phyloP scores from a whole-genome alignment of 2,329 filamentous ascomycete genomes.

The Fusarium sp. region DNA sequence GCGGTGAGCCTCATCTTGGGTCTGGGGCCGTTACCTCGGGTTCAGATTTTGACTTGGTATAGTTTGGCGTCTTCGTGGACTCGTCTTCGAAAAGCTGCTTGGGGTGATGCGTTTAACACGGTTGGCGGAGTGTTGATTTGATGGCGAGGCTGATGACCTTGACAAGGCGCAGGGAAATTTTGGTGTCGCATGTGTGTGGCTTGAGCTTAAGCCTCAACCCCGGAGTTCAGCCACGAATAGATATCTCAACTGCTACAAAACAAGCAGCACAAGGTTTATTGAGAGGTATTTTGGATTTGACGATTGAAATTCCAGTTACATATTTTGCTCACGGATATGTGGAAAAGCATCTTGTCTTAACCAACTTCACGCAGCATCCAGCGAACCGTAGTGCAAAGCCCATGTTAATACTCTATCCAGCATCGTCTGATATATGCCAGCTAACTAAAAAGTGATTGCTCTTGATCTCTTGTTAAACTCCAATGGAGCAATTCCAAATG shows the following conservation, averaged over 20 bases:
- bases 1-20: conserved; percentile 89
- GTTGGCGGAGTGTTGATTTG: conserved; percentile 27
- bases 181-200: conserved; percentile 34
- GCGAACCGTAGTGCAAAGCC: neutral
- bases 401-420: conserved; percentile 18
- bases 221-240: conserved; percentile 23
- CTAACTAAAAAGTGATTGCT: conserved; percentile 26
- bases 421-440: conserved; percentile 1
- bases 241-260: neutral
- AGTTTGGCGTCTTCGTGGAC: neutral
- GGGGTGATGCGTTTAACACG: conserved; percentile 7
- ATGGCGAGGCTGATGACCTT: conserved; percentile 48
- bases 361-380: neutral
- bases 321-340: neutral
- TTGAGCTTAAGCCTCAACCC: conserved; percentile 31
- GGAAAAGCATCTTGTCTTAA: neutral
- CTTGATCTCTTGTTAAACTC: conserved; percentile 17
- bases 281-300: too few relatives aligned
- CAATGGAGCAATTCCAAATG: conserved; percentile 2
- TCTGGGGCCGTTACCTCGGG: conserved; percentile 43
- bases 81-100: conserved; percentile 4
- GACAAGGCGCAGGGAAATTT: conserved; percentile 51
- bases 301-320: neutral
- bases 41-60: conserved; percentile 7
- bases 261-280: too few relatives aligned